phyloP scores from a whole-genome alignment of 2,329 filamentous ascomycete species.

The Pseudogymnoascus sp. region DNA sequence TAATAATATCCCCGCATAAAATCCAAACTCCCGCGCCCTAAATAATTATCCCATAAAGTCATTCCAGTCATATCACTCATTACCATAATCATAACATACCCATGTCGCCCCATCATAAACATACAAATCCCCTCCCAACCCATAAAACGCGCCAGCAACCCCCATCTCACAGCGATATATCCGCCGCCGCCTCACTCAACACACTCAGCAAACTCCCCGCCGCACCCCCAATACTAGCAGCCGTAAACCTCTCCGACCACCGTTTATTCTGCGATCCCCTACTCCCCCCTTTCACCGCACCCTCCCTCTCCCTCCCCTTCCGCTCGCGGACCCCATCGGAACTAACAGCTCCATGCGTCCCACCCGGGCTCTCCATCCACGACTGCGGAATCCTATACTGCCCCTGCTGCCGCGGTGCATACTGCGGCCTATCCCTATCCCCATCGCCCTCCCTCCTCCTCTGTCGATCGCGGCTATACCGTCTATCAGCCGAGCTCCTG shows the following conservation, averaged over 20 bases:
- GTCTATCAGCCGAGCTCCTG: neutral
- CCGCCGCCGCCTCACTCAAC: conserved; percentile 47
- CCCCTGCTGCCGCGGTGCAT: conserved; percentile 15
- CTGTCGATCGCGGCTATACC: neutral
- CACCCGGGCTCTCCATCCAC: neutral
- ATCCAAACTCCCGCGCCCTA: neutral
- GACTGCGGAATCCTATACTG: neutral
- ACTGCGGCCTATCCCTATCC: conserved; percentile 29
- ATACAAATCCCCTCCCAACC: neutral
- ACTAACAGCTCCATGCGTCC: neutral
- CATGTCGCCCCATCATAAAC: neutral
- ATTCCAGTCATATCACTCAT: neutral
- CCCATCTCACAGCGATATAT: neutral
- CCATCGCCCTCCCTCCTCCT: conserved; percentile 28
- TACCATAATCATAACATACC: conserved; percentile 3
- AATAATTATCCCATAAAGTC: neutral
- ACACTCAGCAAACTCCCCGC: conserved; percentile 53
- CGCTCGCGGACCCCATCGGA: neutral
- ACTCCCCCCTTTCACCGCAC: conserved; percentile 23
- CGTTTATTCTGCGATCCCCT: conserved; percentile 32
- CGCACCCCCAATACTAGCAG: conserved; percentile 53
- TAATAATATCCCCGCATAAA: neutral
- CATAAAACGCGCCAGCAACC: neutral
- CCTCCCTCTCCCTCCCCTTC: conserved; percentile 11
- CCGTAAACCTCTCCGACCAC: conserved; percentile 48